Evolutionary conservation across 768 basidiomycete species (phyloP), one percentile per base, ranked within the genome.

Genomic region (Lentinus tigrinus): DNA sequence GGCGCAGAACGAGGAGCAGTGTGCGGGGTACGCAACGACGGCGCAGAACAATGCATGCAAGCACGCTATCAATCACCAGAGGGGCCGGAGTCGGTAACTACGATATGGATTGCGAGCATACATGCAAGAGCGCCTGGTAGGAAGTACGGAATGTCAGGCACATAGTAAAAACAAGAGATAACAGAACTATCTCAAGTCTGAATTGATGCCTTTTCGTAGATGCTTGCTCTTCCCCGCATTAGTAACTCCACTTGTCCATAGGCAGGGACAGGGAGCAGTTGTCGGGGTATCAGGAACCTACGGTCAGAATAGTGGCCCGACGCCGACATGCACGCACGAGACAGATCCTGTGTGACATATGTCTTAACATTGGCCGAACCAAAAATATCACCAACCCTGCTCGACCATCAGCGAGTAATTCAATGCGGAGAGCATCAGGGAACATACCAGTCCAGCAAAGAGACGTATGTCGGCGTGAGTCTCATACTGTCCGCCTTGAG

Each of bases 391-490:
- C 62, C 62, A 65, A 3, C 63, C 63, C 65, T 66, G 52, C 19
- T 14, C n/a, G 2, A 26, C 37, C 7, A 42, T 53, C 39, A 61
- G 48, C 42, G 10, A 16, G 7, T 4, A 5, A 16, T n/a, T n/a
- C 2, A 13, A 13, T 0, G 68, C 55, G 67, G 69, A 14, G 24
- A 19, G 49, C 38, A 37, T 6, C 8, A 13, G 23, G 11, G 4
- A 67, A 78, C 72, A 63, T 74, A 74, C 83, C 80, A 67, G 66
- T 72, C 74, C 77, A 69, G 74, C 67, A 60, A 71, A 73, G 24
- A 80, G 62, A 37, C 79, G 73, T 26, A 68, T 65, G 61, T 81
- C 80, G 14, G 79, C 77, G 47, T 76, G 73, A 4, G 80, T 82
- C 66, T 77, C 75, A 56, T 82, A 81, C 48, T 69, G 69, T 28